Percentiles rank a stretch among this genome's conserved stretches.
phyloP scores from a whole-genome alignment of 2,329 filamentous ascomycete genomes.

The Ophiostoma piceae region DNA sequence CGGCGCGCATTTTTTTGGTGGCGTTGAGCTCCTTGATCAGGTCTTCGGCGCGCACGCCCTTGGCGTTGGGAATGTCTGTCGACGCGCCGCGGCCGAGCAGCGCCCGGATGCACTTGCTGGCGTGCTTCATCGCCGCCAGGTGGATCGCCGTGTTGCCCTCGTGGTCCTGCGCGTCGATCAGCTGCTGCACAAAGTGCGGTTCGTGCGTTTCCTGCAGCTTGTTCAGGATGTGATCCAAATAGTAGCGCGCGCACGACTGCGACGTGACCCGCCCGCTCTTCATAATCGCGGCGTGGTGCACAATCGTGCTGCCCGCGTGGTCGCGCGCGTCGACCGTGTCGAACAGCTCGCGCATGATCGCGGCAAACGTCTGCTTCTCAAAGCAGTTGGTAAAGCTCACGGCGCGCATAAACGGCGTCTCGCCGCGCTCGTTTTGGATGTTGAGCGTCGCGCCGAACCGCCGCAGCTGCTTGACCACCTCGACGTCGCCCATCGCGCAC shows the following conservation, averaged over 20 bases:
- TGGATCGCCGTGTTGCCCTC: conserved; percentile 83
- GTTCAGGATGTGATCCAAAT: conserved; percentile 85
- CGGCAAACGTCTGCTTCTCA: conserved; percentile 85
- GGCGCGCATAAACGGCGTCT: conserved; percentile 90
- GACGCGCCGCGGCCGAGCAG: conserved; percentile 73
- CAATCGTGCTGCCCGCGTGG: conserved; percentile 76
- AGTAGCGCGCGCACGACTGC: conserved; percentile 85
- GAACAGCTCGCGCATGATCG: conserved; percentile 75
- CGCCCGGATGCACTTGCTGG: conserved; percentile 82
- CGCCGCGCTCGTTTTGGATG: conserved; percentile 65
- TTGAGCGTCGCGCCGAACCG: conserved; percentile 70
- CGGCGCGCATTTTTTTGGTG: conserved; percentile 58
- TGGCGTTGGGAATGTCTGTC: conserved; percentile 74
- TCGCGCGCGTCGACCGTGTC: conserved; percentile 77
- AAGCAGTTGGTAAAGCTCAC: conserved; percentile 97
- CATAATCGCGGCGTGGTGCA: conserved; percentile 89
- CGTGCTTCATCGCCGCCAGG: conserved; percentile 71
- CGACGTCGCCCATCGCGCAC: conserved; percentile 91
- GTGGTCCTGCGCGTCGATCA: conserved; percentile 77
- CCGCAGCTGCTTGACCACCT: conserved; percentile 83
- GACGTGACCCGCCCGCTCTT: conserved; percentile 76
- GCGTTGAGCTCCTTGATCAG: conserved; percentile 73
- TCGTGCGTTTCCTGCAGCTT: conserved; percentile 74
- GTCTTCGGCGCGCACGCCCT: conserved; percentile 78
- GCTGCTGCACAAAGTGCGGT: conserved; percentile 66